These are phyloP conservation scores for Theobroma grandiflorum DNA, from an alignment of 441 rosid species.

Conservation along the genomic window DNA sequence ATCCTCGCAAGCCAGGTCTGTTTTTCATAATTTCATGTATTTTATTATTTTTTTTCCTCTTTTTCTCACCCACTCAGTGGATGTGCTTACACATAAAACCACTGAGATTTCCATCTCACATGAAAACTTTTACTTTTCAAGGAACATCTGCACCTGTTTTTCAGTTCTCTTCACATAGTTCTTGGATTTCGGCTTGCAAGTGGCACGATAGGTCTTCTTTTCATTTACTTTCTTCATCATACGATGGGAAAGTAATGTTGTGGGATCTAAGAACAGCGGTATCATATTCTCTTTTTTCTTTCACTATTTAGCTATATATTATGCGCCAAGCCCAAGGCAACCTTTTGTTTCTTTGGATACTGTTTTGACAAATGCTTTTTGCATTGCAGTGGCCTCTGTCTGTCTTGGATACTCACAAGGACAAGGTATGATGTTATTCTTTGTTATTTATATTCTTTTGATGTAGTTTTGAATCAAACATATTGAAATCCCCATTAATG, in stretches of 20 bases:
- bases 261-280: slow-evolving; percentile 99
- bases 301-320: slow-evolving; percentile 17
- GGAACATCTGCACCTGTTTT: slow-evolving; percentile 90
- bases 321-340: not conserved
- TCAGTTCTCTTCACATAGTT: slow-evolving; percentile 84
- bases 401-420: slow-evolving; percentile 79
- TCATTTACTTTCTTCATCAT: slow-evolving; percentile 91
- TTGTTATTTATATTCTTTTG: slow-evolving; percentile 5
- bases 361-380: slow-evolving; percentile 28
- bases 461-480: slow-evolving; percentile 2
- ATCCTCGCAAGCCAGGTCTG: slow-evolving; percentile 97
- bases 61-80: not conserved
- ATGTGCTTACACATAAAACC: not conserved
- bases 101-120: slow-evolving; percentile 16
- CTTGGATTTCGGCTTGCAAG: slow-evolving; percentile 97
- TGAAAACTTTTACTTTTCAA: slow-evolving; percentile 40
- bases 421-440: slow-evolving; percentile 60
- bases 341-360: slow-evolving; percentile 21
- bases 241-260: slow-evolving; percentile 97
- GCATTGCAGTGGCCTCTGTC: slow-evolving; percentile 93
- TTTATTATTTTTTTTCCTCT: not conserved
- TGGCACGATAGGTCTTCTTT: slow-evolving; percentile 86
- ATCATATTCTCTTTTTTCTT: slow-evolving; percentile 33
- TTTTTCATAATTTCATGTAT: slow-evolving; percentile 15
- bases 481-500: not conserved